A percentile compares a stretch with the other conserved stretches of the same genome.
Conservation (phyloP, 2,329 filamentous ascomycete species). For the Xylariales sp. region DNA sequence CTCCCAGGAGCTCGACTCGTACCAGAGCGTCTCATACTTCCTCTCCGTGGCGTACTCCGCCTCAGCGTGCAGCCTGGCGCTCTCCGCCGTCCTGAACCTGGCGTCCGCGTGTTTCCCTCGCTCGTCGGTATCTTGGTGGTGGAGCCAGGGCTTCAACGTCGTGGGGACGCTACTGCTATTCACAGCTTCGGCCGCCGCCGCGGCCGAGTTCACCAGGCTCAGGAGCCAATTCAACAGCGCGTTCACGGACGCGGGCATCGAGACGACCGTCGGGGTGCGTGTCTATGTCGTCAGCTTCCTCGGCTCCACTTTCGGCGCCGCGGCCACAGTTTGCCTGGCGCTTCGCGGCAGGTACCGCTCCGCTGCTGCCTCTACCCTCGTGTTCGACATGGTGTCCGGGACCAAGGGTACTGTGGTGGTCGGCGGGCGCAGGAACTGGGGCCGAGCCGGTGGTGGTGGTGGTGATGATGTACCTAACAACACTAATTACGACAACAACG, state of each 20-base stretch:
- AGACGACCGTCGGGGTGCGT: conserved; percentile 12
- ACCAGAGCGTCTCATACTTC: conserved; percentile 21
- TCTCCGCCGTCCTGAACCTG: conserved; percentile 10
- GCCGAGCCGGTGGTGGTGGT: neutral
- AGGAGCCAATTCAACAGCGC: conserved; percentile 19
- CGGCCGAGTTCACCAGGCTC: conserved; percentile 19
- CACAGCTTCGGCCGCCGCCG: conserved; percentile 18
- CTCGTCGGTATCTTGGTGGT: conserved; percentile 9
- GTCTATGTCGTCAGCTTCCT: conserved; percentile 22
- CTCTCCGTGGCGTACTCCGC: conserved; percentile 24
- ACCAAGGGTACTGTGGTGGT: neutral
- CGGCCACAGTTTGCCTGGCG: conserved; percentile 12
- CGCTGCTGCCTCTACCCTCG: conserved; percentile 8
- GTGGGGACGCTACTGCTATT: conserved; percentile 21
- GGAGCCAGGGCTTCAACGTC: conserved; percentile 13
- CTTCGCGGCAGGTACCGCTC: neutral
- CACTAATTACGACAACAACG: no score
- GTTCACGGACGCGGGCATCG: conserved; percentile 19
- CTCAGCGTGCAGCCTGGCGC: conserved; percentile 7
- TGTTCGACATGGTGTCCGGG: neutral
- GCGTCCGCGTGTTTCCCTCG: conserved; percentile 13
- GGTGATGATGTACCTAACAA: no score
- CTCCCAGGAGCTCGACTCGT: conserved; percentile 16
- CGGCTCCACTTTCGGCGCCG: conserved; percentile 17
- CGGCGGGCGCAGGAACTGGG: neutral